phyloP scores from a whole-genome alignment of 2,329 filamentous ascomycete species.

The Paraphaeosphaeria sporulosa region DNA sequence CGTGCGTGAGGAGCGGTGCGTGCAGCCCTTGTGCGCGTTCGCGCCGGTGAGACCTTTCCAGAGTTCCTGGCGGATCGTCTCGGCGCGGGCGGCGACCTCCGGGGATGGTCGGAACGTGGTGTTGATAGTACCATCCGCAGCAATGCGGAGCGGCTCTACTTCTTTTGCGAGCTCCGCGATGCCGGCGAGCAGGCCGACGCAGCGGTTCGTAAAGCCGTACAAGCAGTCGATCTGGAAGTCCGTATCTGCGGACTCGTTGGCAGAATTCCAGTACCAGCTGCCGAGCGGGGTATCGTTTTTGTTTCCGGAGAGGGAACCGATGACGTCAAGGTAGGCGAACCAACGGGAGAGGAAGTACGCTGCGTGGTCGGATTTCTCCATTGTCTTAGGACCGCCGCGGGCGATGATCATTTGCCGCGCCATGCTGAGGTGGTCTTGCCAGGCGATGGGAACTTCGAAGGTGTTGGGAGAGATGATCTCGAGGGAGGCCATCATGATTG shows the following conservation, averaged over 20 bases:
- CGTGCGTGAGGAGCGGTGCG: constrained; percentile 46
- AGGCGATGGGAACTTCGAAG: constrained; percentile 80
- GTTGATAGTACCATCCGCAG: constrained; percentile 58
- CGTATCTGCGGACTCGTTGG: constrained; percentile 62
- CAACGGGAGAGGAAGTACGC: constrained; percentile 80
- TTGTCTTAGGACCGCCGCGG: constrained; percentile 66
- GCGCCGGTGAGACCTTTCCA: constrained; percentile 57
- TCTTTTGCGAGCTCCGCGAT: constrained; percentile 74
- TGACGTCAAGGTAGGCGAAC: constrained; percentile 84
- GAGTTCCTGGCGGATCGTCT: constrained; percentile 68
- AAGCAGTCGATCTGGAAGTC: constrained; percentile 80
- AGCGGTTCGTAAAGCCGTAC: constrained; percentile 78
- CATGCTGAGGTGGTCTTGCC: constrained; percentile 80
- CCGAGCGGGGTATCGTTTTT: constrained; percentile 53
- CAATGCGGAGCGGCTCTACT: constrained; percentile 72
- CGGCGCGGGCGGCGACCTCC: constrained; percentile 64
- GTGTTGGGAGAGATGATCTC: constrained; percentile 84
- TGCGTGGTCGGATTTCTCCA: constrained; percentile 60
- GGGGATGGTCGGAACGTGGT: constrained; percentile 66
- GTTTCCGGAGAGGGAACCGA: constrained; percentile 73
- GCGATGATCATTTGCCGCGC: constrained; percentile 78
- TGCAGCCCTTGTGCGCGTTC: constrained; percentile 52
- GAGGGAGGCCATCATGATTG: constrained; percentile 84
- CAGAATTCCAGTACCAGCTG: constrained; percentile 50
- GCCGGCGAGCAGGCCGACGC: constrained; percentile 73